Evolutionary conservation across 495 filamentous ascomycete species (phyloP).

Genomic region (Choiromyces venosus): DNA sequence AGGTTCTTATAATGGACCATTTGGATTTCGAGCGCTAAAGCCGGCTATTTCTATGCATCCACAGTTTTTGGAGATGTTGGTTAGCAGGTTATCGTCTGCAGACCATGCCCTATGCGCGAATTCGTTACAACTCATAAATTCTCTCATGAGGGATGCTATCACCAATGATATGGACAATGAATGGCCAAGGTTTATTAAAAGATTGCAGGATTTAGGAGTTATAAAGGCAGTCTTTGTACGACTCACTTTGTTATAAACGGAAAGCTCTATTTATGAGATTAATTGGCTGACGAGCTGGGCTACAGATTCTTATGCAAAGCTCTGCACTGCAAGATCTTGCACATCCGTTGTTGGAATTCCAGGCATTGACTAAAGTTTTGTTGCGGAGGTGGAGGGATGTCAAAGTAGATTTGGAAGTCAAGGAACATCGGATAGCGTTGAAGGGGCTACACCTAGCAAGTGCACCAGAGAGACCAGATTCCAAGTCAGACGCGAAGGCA

Average conservation of each 20-base stretch:
- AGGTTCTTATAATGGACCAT: constrained; percentile 47
- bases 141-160: constrained; percentile 87
- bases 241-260: constrained; percentile 4
- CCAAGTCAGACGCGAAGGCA: constrained; percentile 28
- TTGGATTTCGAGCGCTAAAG: constrained; percentile 84
- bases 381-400: constrained; percentile 87
- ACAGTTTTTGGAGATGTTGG: constrained; percentile 90
- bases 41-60: constrained; percentile 86
- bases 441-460: constrained; percentile 80
- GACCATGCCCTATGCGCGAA: constrained; percentile 97
- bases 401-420: constrained; percentile 71
- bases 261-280: neutral
- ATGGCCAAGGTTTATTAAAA: constrained; percentile 94
- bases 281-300: constrained; percentile 1
- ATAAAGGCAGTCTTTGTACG: constrained; percentile 77
- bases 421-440: constrained; percentile 81
- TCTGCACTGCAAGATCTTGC: constrained; percentile 89
- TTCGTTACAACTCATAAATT: constrained; percentile 88
- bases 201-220: constrained; percentile 83
- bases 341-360: constrained; percentile 88
- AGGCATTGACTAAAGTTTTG: constrained; percentile 83
- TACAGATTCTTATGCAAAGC: constrained; percentile 76
- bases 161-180: constrained; percentile 70
- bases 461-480: constrained; percentile 54
- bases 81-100: constrained; percentile 78